Evolutionary conservation across 192 early-diverging fungal genomes (phyloP), one percentile per base, ranked within the genome.

Genomic region (Entophlyctis luteolus): DNA sequence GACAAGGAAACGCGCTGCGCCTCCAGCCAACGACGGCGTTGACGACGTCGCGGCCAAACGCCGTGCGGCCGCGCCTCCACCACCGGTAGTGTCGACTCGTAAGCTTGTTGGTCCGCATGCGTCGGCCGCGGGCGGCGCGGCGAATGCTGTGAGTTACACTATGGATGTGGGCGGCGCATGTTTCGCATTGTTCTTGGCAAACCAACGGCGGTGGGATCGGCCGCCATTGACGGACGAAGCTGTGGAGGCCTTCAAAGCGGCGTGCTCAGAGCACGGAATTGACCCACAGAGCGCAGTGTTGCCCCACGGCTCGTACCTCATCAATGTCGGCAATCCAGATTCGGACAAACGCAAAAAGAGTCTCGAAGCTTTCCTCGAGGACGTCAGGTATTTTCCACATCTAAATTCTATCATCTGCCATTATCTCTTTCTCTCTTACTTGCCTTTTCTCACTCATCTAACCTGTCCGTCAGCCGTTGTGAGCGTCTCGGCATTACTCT

Each of bases 281-380:
- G 37, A 73, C 60, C 36, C 68, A 1, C 22, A 67, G 12, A 53
- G 48, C 4, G 60, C 69, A 53, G 67, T 83, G 8, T 45, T 85
- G 3, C 81, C 81, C 10, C 83, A 85, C 65, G 83, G 83, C 16
- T 74, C 66, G 25, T 85, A 85, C 63, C 72, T 85, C 4, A 75
- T 85, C 38, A 85, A 85, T 62, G 45, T 85, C 3, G 83, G 72
- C 5, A 75, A 81, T 70, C 72, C 71, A 0, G 83, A 85, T 52
- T 23, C 55, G 4, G 79, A 74, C 34, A 79, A 77, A 56, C 33
- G 65, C 12, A 65, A 52, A 46, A 79, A 83, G 60, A 72, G 72
- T 5, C 75, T 76, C 55, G 50, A 73, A 18, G 76, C 54, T 31
- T 79, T 85, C 67, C 31, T 83, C 32, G 81, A 85, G 36, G 83